A percentile compares a stretch with the other conserved stretches of the same genome.
Evolutionary conservation across 441 rosid genomes (phyloP).

Genomic region (Rhodomyrtus psidioides): DNA sequence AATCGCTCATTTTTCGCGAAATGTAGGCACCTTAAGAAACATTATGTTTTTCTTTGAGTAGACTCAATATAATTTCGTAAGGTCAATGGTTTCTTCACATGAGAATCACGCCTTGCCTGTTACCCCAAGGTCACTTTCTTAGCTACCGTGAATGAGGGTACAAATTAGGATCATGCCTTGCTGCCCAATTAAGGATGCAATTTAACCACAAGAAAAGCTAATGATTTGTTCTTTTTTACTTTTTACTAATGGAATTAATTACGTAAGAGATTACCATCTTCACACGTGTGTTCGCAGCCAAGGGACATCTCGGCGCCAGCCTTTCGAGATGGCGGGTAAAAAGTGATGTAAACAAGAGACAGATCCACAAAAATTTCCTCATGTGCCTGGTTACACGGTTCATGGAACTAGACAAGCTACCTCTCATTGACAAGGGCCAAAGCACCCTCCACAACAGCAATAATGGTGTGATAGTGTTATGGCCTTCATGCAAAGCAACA

Average conservation of each 20-base stretch:
- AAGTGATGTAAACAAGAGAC: not conserved
- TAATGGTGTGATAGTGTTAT: not conserved
- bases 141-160: not conserved
- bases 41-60: not conserved
- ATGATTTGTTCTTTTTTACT: not conserved
- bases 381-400: not conserved
- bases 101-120: not conserved
- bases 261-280: not conserved
- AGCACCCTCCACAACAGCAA: not conserved
- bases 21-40: not conserved
- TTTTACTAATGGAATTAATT: not conserved
- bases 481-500: conserved; percentile 1
- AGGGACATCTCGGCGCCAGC: rapidly evolving
- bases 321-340: rapidly evolving
- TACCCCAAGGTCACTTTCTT: not conserved
- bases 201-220: not conserved
- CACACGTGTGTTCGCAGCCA: not conserved
- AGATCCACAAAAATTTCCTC: not conserved
- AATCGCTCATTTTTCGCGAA: not conserved
- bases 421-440: not conserved
- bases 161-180: not conserved
- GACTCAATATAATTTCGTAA: not conserved
- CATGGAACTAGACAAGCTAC: not conserved
- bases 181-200: not conserved
- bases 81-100: not conserved